Evolutionary conservation across 1,284 basidiomycete genomes (phyloP), one percentile per base, ranked within the genome.

Genomic region (Cryptococcus sp.): DNA sequence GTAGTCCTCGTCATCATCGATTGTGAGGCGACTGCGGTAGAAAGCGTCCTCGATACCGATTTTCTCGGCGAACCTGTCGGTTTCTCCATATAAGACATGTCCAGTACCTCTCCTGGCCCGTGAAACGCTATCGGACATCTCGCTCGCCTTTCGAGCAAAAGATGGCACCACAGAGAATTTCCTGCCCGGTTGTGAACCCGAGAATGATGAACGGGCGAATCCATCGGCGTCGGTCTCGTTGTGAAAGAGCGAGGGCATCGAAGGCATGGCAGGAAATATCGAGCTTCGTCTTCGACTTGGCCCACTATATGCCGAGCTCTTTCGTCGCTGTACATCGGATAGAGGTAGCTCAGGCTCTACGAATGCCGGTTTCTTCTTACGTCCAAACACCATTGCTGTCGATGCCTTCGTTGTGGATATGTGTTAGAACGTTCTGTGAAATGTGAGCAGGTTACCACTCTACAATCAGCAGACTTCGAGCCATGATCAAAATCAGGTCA

Each of bases 81-180:
- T 57, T 50, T 66, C 64, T 24, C 64, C 64, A 31, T 59, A 47
- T 19, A 63, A 58, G 21, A 62, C 39, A 52, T 63, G 61, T 1
- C 11, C 31, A 10, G 63, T 41, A 19, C 19, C 39, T 19, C 39
- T 14, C 19, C 39, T 14, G 7, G 39, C 39, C 7, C 39, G 39
- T 7, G 11, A 7, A 7, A 41, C 14, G 9, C 7, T 14, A 14
- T 41, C 39, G 7, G 39, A 41, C 14, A n/a, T 14, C 19, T 41
- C 39, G 19, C 58, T 63, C 10, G 55, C 56, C 40, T 64, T 65
- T 14, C 63, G 40, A 16, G 58, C 50, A 50, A 57, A 65, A 11
- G 60, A 53, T 2, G 65, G 65, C 10, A 62, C 55, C 31, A 67
- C 19, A 19, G 39, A n/a, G 39, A n/a, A 41, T 9, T 41, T 41